phyloP scores from a whole-genome alignment of 176 grass and related monocot species.

The Cenchrus americanus region DNA sequence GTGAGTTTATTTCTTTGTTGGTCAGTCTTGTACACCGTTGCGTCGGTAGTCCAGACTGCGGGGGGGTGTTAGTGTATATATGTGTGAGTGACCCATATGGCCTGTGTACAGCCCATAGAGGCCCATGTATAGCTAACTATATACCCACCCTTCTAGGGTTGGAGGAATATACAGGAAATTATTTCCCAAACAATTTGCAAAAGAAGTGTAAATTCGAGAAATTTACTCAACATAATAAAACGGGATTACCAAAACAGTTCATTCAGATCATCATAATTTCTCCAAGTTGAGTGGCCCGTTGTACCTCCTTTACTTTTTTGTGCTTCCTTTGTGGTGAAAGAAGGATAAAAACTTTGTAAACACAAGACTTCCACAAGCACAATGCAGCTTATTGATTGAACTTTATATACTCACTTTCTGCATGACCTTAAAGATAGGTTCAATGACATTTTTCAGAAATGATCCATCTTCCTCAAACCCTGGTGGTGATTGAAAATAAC shows the following conservation, averaged over 20 bases:
- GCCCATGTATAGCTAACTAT: too few species aligned
- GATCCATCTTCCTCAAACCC: conserved; percentile 56
- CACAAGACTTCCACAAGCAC: conserved; percentile 8
- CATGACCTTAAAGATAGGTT: conserved; percentile 69
- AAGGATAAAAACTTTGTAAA: conserved; percentile 44
- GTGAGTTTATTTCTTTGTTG: too few species aligned
- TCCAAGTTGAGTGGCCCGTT: conserved; percentile 73
- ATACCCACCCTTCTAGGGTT: too few species aligned
- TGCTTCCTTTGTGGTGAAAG: conserved; percentile 55
- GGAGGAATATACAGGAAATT: too few species aligned
- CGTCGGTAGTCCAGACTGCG: too few species aligned
- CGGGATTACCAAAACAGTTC: conserved; percentile 67
- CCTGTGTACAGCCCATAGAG: too few species aligned
- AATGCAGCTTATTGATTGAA: conserved; percentile 15
- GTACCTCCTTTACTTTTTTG: conserved; percentile 67
- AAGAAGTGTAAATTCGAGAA: background rate
- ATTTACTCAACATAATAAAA: conserved; percentile 21
- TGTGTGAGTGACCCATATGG: too few species aligned
- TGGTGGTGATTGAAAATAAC: conserved; percentile 41
- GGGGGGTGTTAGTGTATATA: too few species aligned
- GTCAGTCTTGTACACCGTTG: too few species aligned
- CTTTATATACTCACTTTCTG: conserved; percentile 53
- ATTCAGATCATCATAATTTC: conserved; percentile 85
- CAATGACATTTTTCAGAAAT: conserved; percentile 58
- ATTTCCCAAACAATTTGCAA: too few species aligned